Base-by-base conservation (phyloP, 2,329 filamentous ascomycete species). In the Juglanconis sp. region DNA sequence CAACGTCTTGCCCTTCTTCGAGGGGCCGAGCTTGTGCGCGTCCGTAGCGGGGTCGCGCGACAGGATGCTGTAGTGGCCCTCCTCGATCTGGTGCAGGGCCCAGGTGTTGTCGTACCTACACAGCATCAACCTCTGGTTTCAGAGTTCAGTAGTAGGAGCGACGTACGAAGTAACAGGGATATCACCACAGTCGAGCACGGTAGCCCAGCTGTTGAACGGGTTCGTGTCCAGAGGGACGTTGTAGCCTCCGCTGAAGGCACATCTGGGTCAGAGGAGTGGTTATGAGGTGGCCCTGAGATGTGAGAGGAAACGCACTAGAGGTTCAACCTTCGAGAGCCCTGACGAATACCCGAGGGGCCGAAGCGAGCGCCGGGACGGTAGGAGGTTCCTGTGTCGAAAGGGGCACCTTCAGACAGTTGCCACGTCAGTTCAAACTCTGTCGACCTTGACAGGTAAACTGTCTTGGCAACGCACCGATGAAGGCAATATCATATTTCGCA, bases 301-400 rank as follows among this genome's bases (percentile, higher is more conserved):
- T 11, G 3, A 38, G 49, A 53, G 53, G 57, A 63, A 40, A 82
- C 87, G 69, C 87, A 93, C 90, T 95, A 95, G 60, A 95, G 87
- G 77, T 94, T 95, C 66, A 95, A 83, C 66, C 91, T 85, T 69
- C 91, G 87, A 70, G 90, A 94, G 76, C 91, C 91, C 80, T 95
- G 91, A 72, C 91, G 85, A 68, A 95, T 94, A 52, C 91, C 91
- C 36, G 87, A 91, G 9, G 92, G 91, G 0, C 91, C 91, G 67
- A 96, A 96, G 40, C 91, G 85, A 62, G 91, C 91, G 65, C 91
- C 91, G 3, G 91, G 91, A 55, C 91, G 80, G 75, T 96, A 96
- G 0, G 90, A 93, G 32, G 90, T 95, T 56, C 90, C 90, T 1
- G 91, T 94, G 71, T 96, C 91, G 67, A 95, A 95, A 0, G 91